phyloP scores from a whole-genome alignment of 2,329 filamentous ascomycete species.

The Fusarium dimerum region DNA sequence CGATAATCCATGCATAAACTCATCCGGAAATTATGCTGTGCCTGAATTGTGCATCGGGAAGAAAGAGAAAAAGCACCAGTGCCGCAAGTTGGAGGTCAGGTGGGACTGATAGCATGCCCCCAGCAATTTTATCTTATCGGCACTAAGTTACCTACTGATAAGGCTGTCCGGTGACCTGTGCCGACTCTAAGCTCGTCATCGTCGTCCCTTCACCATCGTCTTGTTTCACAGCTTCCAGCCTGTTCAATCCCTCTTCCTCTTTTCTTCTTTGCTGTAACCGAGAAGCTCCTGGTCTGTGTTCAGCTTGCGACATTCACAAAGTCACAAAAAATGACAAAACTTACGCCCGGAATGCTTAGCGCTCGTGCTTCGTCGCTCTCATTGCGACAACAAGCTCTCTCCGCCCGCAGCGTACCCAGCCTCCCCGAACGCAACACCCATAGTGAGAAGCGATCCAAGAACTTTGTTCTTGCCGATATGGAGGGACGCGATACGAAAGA shows the following conservation, averaged over 20 bases:
- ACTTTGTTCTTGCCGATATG: slow-evolving; percentile 52
- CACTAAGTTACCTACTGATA: background rate
- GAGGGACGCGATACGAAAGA: slow-evolving; percentile 36
- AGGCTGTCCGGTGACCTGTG: slow-evolving; percentile 20
- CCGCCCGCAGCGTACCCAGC: slow-evolving; percentile 30
- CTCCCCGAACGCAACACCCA: slow-evolving; percentile 22
- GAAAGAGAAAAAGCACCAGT: background rate
- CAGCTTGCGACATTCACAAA: slow-evolving; percentile 10
- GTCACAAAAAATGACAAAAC: slow-evolving; percentile 42
- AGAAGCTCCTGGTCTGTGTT: background rate
- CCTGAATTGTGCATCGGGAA: background rate
- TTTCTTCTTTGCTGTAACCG: background rate
- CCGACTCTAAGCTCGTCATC: slow-evolving; percentile 19
- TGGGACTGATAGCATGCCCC: background rate
- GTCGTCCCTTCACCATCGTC: slow-evolving; percentile 4
- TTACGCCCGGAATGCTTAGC: slow-evolving; percentile 46
- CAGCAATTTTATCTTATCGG: slow-evolving; percentile 19
- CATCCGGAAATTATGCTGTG: background rate
- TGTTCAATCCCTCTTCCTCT: slow-evolving; percentile 1
- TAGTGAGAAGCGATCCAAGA: slow-evolving; percentile 29
- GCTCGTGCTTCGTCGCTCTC: slow-evolving; percentile 47
- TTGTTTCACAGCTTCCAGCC: slow-evolving; percentile 10
- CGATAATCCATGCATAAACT: background rate
- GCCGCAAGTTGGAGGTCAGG: slow-evolving; percentile 4
- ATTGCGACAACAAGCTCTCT: slow-evolving; percentile 42